Evolutionary conservation across 2,329 filamentous ascomycete species (phyloP).

Genomic region (Penicillium vulpinum): DNA sequence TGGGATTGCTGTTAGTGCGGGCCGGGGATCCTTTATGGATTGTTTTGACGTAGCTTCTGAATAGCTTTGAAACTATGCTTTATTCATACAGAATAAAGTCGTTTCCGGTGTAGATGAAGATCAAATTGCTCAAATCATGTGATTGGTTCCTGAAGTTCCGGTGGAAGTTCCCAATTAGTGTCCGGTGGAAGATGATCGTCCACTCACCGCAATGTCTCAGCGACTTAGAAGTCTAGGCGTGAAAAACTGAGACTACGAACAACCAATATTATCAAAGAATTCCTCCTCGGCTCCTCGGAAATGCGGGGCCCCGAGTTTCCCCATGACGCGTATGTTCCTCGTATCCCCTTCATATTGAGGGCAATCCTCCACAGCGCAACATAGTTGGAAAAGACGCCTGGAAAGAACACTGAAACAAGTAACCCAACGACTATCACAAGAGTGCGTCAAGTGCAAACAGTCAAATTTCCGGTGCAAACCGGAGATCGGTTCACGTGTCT

Average conservation of each 20-base stretch:
- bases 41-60: background rate
- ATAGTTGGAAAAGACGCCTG: background rate
- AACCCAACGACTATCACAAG: background rate
- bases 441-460: background rate
- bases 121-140: background rate
- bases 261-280: background rate
- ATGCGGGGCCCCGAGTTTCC: slow-evolving; percentile 3
- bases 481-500: background rate
- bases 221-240: background rate
- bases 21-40: slow-evolving; percentile 23
- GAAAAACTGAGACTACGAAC: background rate
- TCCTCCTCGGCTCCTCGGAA: background rate
- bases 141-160: slow-evolving; percentile 4
- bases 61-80: background rate
- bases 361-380: background rate
- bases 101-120: background rate
- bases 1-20: slow-evolving; percentile 23
- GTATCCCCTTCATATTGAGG: slow-evolving; percentile 1
- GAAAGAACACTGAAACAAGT: background rate
- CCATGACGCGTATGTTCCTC: background rate
- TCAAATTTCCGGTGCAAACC: background rate
- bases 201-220: background rate
- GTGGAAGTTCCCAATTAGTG: background rate
- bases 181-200: slow-evolving; percentile 4
- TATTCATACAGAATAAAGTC: background rate